phyloP scores from a whole-genome alignment of 108 stramenopile genomes.

The Thalassiosira profunda region DNA sequence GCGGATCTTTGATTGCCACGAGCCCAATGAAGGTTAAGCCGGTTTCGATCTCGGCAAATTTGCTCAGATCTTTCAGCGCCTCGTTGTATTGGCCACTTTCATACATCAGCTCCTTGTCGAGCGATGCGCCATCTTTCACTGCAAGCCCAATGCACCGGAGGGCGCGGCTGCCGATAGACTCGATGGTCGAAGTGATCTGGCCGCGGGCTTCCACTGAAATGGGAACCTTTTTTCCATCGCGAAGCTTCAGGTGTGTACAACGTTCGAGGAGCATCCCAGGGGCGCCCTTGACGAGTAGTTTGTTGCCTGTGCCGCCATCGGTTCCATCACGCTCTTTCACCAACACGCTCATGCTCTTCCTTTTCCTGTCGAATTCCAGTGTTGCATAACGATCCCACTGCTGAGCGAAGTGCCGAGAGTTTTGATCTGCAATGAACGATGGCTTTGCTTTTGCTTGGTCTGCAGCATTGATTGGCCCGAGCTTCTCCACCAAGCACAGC shows the following conservation, averaged over 20 bases:
- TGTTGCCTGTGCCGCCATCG: slow-evolving; percentile 53
- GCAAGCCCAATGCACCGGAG: slow-evolving; percentile 95
- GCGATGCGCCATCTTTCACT: slow-evolving; percentile 62
- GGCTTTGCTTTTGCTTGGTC: slow-evolving; percentile 27
- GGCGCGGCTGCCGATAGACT: slow-evolving; percentile 81
- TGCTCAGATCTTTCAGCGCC: slow-evolving; percentile 63
- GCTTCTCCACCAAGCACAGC: slow-evolving; percentile 90
- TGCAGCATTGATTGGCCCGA: slow-evolving; percentile 42
- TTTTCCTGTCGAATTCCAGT: slow-evolving; percentile 92
- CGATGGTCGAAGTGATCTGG: slow-evolving; percentile 61
- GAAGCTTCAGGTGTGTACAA: slow-evolving; percentile 81
- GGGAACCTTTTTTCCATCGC: slow-evolving; percentile 78
- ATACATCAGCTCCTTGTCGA: slow-evolving; percentile 47
- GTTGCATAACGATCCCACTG: slow-evolving; percentile 74
- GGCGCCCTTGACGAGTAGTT: slow-evolving; percentile 97
- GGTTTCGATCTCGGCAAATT: slow-evolving; percentile 88
- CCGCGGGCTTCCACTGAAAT: slow-evolving; percentile 59
- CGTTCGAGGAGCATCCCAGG: slow-evolving; percentile 91
- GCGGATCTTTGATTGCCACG: slow-evolving; percentile 97
- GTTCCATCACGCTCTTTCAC: slow-evolving; percentile 32
- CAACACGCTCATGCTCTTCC: slow-evolving; percentile 81
- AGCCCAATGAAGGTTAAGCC: slow-evolving; percentile 94
- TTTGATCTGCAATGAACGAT: slow-evolving; percentile 59
- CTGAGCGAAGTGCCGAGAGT: slow-evolving; percentile 39
- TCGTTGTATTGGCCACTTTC: slow-evolving; percentile 44